Conservation (phyloP, 441 rosid genomes). For the Corymbia citriodora region DNA sequence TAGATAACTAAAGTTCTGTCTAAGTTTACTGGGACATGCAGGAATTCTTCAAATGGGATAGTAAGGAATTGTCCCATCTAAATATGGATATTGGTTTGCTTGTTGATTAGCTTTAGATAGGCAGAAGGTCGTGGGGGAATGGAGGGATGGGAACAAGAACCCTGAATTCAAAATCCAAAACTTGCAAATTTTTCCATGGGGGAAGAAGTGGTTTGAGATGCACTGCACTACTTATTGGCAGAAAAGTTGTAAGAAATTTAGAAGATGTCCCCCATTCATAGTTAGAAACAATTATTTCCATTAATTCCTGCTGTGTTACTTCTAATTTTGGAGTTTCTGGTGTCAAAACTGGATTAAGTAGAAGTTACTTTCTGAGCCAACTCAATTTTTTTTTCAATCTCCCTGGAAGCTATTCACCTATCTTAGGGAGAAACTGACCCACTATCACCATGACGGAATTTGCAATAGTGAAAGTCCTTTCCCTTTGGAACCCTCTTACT, state of each 20-base stretch:
- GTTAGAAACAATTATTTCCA: background rate
- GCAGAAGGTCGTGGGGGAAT: background rate
- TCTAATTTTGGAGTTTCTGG: background rate
- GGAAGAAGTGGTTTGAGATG: background rate
- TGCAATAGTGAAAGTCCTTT: background rate
- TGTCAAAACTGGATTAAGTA: background rate
- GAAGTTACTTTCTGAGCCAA: background rate
- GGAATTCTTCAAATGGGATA: background rate
- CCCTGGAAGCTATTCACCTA: background rate
- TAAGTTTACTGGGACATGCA: background rate
- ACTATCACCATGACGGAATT: background rate
- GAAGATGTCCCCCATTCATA: background rate
- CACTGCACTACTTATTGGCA: background rate
- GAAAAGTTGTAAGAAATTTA: background rate
- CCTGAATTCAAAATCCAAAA: background rate
- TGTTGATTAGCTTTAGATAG: background rate
- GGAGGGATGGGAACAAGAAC: background rate
- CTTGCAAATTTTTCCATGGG: background rate
- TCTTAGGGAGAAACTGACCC: background rate
- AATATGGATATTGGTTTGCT: background rate
- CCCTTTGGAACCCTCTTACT: background rate
- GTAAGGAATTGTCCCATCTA: background rate
- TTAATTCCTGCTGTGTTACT: background rate
- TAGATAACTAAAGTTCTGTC: background rate
- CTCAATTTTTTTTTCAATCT: background rate